phyloP scores from a whole-genome alignment of 108 stramenopile species.

The Mediolabrus comicus region DNA sequence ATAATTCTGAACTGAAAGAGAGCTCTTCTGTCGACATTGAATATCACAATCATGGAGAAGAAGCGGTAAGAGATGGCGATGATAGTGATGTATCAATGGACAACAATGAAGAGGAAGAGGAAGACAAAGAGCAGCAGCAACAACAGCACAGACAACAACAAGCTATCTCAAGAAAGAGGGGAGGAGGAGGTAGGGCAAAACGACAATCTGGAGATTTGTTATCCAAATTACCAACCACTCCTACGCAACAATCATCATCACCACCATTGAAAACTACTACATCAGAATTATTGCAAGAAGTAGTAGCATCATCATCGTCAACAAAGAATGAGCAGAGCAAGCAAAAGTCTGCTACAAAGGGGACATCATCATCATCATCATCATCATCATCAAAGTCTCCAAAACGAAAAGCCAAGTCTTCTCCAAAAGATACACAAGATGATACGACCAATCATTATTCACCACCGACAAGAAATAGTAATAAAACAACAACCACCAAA shows the following conservation, averaged over 20 bases:
- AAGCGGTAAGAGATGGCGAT: background rate
- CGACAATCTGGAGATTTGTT: background rate
- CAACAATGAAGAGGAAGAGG: background rate
- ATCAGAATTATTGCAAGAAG: background rate
- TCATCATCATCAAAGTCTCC: no score
- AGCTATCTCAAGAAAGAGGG: no score
- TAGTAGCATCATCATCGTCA: background rate
- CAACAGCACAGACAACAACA: background rate
- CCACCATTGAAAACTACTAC: background rate
- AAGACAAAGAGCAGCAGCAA: background rate
- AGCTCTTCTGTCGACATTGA: background rate
- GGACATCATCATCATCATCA: no score
- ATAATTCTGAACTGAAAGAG: background rate
- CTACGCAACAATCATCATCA: slow-evolving; percentile 1
- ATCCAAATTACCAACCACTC: background rate
- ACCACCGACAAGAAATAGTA: background rate
- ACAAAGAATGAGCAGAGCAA: no score
- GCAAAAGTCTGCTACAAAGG: no score
- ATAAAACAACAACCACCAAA: no score
- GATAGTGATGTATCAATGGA: background rate
- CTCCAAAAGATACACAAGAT: no score
- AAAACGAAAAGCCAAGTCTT: no score
- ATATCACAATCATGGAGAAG: background rate
- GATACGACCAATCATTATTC: no score
- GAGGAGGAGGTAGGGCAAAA: background rate